phyloP scores from a whole-genome alignment of 345 rosid species.

The Luvunga scandens region DNA sequence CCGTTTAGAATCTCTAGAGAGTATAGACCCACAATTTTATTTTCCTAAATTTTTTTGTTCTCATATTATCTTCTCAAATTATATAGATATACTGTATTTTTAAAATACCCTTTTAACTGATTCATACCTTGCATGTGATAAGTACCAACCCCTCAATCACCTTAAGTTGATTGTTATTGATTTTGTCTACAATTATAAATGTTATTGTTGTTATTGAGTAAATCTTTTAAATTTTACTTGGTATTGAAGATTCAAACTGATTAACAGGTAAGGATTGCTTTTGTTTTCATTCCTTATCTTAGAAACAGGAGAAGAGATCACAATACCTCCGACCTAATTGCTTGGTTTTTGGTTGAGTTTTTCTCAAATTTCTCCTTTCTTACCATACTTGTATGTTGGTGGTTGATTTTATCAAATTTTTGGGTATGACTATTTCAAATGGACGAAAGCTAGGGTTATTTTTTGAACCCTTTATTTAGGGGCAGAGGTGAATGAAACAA shows the following conservation, averaged over 20 bases:
- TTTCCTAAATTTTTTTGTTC: neutral
- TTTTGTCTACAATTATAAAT: neutral
- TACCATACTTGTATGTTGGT: constrained; percentile 2
- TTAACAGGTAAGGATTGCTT: constrained; percentile 10
- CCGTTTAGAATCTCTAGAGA: neutral
- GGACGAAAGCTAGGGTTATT: neutral
- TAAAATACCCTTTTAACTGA: neutral
- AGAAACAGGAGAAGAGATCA: constrained; percentile 33
- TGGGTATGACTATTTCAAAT: constrained; percentile 28
- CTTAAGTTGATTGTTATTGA: neutral
- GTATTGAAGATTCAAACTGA: constrained; percentile 22
- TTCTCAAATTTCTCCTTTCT: neutral
- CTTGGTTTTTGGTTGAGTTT: constrained; percentile 26
- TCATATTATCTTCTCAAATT: neutral
- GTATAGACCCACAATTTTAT: no score
- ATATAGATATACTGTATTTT: no score
- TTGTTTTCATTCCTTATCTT: constrained; percentile 27
- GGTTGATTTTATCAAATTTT: constrained; percentile 17
- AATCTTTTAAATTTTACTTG: constrained; percentile 10
- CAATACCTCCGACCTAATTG: constrained; percentile 35
- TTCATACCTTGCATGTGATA: constrained; percentile 4
- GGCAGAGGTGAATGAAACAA: neutral
- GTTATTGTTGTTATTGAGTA: neutral
- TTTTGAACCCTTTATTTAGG: constrained; percentile 17
- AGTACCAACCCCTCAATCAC: neutral